Evolutionary conservation across 208 protist species (phyloP), one percentile per base, ranked within the genome.

Genomic region (Trypanosomatidae sp.): DNA sequence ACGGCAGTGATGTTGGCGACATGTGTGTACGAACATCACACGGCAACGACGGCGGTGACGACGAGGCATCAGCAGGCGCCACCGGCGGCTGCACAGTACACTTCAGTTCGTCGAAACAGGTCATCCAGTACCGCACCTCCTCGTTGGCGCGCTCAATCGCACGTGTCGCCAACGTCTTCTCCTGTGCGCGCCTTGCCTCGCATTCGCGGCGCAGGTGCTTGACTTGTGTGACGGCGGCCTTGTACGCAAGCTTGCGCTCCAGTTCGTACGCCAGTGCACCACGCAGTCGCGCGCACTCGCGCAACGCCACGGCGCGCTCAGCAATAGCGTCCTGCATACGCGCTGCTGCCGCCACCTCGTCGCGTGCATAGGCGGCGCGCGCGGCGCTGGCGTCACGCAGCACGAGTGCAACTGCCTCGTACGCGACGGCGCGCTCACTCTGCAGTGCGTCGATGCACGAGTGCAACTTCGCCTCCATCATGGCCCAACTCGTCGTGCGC

Each of bases 91-190:
- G 69, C n/a, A 84, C 43, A 57, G 83, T 76, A 0, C 22, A 24
- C 38, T 83, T 86, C 6, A 92, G 64, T 35, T 73, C 65, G 7
- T 92, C 77, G 57, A 87, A 92, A 30, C 68, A 72, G 22, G 48
- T 42, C 19, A 82, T 54, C 78, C 83, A 92, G 51, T 92, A 92
- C 4, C 61, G 64, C 8, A 60, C 48, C 39, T 92, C 78, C 2
- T 58, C 40, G 39, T 88, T 92, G 3, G 75, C 83, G 26, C 64
- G 64, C 13, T 57, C 38, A 22, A 92, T 87, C 2, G 83, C 78
- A 11, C 63, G 66, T 21, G 53, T 48, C 15, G 71, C 71, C 13
- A 65, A 50, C 23, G 62, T 55, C 26, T 78, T 76, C 45, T 92
- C 77, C 7, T 48, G 61, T 33, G 46, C 53, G 22, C 83, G 64